Conservation (phyloP, 1,284 basidiomycete genomes). For the Cryptococcus sp. region DNA sequence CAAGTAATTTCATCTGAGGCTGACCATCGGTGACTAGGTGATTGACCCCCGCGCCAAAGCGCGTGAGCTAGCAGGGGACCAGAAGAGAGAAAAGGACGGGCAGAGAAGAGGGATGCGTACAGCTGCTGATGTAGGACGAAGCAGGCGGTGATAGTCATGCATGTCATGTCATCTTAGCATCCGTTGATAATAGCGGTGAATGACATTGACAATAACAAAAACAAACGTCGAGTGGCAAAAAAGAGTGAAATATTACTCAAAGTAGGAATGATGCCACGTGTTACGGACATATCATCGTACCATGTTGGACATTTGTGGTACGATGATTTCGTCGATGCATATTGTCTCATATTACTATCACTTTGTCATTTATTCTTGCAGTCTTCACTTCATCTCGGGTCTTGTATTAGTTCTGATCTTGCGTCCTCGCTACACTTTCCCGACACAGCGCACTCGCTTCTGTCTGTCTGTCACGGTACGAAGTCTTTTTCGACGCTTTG, state of each 20-base stretch:
- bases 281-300: slow-evolving; percentile 1
- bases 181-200: neutral
- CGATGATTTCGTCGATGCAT: neutral
- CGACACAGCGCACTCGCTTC: no score
- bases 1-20: neutral
- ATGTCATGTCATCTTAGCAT: neutral
- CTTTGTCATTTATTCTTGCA: neutral
- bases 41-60: slow-evolving; percentile 53
- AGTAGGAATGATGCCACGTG: slow-evolving; percentile 11
- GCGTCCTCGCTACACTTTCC: no score
- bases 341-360: neutral
- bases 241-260: neutral
- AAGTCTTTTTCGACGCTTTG: neutral
- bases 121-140: slow-evolving; percentile 22
- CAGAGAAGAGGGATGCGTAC: slow-evolving; percentile 19
- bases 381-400: neutral
- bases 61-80: slow-evolving; percentile 31
- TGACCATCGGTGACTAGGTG: slow-evolving; percentile 32
- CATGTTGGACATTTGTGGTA: slow-evolving; percentile 3
- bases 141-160: slow-evolving; percentile 4
- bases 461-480: neutral
- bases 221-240: slow-evolving; percentile 13
- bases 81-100: slow-evolving; percentile 12
- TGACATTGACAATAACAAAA: neutral
- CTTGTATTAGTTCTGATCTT: neutral